Evolutionary conservation across 2,329 filamentous ascomycete species (phyloP).

Genomic region (Sporothrix protearum): DNA sequence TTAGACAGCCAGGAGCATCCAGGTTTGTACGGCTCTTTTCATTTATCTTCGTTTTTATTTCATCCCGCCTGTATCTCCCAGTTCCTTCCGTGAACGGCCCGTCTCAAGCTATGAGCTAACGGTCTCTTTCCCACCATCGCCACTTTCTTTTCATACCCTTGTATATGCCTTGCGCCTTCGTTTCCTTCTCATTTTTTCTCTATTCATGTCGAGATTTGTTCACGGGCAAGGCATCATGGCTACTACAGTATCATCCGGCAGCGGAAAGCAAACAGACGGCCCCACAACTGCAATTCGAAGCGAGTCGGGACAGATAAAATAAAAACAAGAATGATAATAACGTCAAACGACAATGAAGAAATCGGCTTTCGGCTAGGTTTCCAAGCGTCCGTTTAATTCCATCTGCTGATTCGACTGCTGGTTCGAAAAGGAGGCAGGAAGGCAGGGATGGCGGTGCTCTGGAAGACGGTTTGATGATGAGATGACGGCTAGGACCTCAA

Average conservation of each 20-base stretch:
- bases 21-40: neutral
- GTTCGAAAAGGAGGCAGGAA: neutral
- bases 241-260: conserved; percentile 11
- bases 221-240: neutral
- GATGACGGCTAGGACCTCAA: neutral
- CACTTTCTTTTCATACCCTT: neutral
- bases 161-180: neutral
- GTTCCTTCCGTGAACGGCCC: neutral
- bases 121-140: neutral
- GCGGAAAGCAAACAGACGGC: neutral
- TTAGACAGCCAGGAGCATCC: neutral
- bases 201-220: neutral
- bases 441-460: neutral
- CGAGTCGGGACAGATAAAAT: neutral
- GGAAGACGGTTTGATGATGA: neutral
- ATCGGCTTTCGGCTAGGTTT: neutral
- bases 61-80: neutral
- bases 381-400: neutral
- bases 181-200: neutral
- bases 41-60: neutral
- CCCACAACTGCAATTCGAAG: neutral
- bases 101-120: neutral
- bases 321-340: neutral
- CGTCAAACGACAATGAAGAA: neutral
- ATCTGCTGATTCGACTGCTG: no score